Evolutionary conservation across 352 stramenopile species (phyloP).

Genomic region (Aphanomyces cochlioides): DNA sequence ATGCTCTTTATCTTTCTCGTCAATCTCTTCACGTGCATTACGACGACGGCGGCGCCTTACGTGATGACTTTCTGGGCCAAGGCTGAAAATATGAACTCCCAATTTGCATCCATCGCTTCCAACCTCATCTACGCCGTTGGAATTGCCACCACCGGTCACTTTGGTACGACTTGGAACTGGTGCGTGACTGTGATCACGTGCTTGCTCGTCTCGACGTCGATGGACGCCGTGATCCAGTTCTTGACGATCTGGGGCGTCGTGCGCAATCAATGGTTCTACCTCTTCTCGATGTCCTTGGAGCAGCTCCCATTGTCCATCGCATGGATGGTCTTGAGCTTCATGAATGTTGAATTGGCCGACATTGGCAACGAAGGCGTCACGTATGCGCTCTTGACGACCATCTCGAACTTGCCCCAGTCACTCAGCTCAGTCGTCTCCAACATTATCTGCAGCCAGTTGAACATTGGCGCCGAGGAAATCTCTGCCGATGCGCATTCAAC

Average conservation of each 20-base stretch:
- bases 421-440: conserved; percentile 6
- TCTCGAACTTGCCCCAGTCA: conserved; percentile 9
- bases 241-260: conserved; percentile 47
- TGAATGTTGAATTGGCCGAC: conserved; percentile 56
- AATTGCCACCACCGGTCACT: conserved; percentile 45
- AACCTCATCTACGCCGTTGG: conserved; percentile 36
- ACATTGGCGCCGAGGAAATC: neutral
- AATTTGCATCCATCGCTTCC: conserved; percentile 32
- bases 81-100: neutral
- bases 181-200: conserved; percentile 41
- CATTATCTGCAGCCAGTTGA: neutral
- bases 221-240: conserved; percentile 44
- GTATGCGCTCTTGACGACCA: conserved; percentile 41
- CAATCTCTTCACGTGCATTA: neutral
- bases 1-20: conserved; percentile 20
- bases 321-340: conserved; percentile 55
- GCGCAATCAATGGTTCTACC: conserved; percentile 60
- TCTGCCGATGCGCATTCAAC: neutral
- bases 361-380: conserved; percentile 51
- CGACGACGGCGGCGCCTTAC: conserved; percentile 10
- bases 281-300: conserved; percentile 45
- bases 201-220: neutral
- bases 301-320: conserved; percentile 45
- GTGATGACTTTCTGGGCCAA: conserved; percentile 8
- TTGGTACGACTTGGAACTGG: conserved; percentile 55